phyloP scores from a whole-genome alignment of 495 filamentous ascomycete species.

The Neurospora tetraspora region DNA sequence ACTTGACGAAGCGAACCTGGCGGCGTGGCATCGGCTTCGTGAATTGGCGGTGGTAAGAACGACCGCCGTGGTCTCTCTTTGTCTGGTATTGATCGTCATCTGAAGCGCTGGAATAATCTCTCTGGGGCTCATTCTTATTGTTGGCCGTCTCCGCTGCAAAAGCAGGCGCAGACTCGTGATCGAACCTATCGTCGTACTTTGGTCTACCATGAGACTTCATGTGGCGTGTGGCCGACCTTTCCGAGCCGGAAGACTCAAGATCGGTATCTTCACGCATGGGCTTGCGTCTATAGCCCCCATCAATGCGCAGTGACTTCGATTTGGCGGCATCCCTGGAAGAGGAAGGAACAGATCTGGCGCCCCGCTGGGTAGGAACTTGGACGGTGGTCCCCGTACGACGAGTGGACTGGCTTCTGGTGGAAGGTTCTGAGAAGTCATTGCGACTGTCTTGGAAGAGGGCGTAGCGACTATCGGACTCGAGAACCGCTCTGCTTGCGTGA shows the following conservation, averaged over 20 bases:
- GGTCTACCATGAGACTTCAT: neutral
- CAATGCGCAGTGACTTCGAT: neutral
- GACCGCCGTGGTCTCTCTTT: neutral
- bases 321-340: neutral
- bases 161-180: neutral
- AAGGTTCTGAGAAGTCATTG: neutral
- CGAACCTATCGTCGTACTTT: neutral
- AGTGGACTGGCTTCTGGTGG: neutral
- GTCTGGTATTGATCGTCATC: neutral
- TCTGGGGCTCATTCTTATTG: neutral
- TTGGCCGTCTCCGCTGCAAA: neutral
- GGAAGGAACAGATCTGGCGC: neutral
- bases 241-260: neutral
- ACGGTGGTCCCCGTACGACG: neutral
- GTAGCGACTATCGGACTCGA: neutral
- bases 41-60: neutral
- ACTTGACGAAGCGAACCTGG: neutral
- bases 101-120: neutral
- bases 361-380: neutral
- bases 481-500: neutral
- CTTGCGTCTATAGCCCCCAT: neutral
- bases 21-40: neutral
- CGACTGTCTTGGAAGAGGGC: neutral
- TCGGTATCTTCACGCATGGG: neutral
- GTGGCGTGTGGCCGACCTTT: neutral